Base-by-base conservation (phyloP, 2,329 filamentous ascomycete genomes). In the Colletotrichum liaoningense region DNA sequence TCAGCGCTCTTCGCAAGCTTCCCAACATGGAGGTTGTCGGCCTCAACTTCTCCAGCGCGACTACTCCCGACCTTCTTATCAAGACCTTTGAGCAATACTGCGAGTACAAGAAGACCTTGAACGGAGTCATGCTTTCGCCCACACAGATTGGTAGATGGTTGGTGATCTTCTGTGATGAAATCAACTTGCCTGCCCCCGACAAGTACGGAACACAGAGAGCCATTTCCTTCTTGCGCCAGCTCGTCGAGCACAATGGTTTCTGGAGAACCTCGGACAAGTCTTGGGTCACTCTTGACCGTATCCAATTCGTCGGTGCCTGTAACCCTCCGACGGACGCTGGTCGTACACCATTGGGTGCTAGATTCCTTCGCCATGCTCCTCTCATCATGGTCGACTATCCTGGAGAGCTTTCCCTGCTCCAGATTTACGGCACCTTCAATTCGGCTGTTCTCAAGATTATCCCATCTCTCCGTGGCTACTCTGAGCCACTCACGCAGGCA, bases 41-140 rank as follows among this genome's bases (percentile, higher is more conserved):
- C 62, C 94, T 99, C 81, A 99, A 99, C 84, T 99, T 99, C 83
- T 99, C 97, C 5, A 99, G 97, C 78, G 97, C 97, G 1, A 99
- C 97, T 0, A 99, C 97, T 0, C 97, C 97, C 1, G 97, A 99
- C 82, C 91, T 99, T 33, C 90, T 99, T 75, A 95, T 99, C 87
- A 99, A 99, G 88, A 99, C 97, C 0, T 98, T 99, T 77, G 97
- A 99, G 85, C 97, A 99, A 82, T 98, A 99, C 83, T 99, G 97
- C 84, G 97, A 99, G 84, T 99, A 99, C 86, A 97, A 96, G 87
- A 99, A 99, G 89, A 98, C 97, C 0, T 87, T 98, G 60, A 98
- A 97, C 80, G 97, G 97, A 55, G 95, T 98, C 24, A 93, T 98
- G 79, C 93, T 99, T 76, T 97, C 96, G 28, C 97, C 97, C 0